phyloP scores from a whole-genome alignment of 139 green algal species.

The Tetraselmis striata region DNA sequence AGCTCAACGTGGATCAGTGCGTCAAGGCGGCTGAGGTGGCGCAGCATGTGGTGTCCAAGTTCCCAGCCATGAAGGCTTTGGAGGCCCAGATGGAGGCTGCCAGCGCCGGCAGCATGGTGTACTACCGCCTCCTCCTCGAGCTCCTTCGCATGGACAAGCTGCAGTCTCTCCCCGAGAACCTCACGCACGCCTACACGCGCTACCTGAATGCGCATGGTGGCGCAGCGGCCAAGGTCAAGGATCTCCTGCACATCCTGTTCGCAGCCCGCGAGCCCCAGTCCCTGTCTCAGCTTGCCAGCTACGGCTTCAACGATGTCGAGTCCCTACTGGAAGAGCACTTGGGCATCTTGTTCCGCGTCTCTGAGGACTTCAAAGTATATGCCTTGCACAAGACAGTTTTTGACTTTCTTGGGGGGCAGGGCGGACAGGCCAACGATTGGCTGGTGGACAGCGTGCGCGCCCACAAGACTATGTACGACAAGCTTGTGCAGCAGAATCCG shows the following conservation, averaged over 20 bases:
- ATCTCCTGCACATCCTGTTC: neutral
- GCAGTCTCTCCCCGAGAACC: neutral
- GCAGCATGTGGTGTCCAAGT: neutral
- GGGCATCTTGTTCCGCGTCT: neutral
- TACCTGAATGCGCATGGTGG: neutral
- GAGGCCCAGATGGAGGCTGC: neutral
- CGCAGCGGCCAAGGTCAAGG: neutral
- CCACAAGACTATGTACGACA: neutral
- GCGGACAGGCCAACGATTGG: neutral
- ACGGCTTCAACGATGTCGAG: neutral
- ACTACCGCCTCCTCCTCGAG: neutral
- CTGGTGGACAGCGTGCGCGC: neutral
- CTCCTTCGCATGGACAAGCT: neutral
- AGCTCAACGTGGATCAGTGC: neutral
- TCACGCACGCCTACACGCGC: neutral
- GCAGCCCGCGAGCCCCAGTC: neutral
- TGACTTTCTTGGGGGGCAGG: neutral
- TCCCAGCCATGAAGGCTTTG: neutral
- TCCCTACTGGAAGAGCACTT: neutral
- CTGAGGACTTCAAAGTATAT: neutral
- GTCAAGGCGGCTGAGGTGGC: neutral
- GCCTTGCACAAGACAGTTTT: neutral
- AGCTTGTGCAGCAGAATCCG: neutral
- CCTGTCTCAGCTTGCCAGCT: neutral
- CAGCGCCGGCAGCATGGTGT: neutral